Percentiles rank a stretch among this genome's conserved stretches.
phyloP scores from a whole-genome alignment of 768 basidiomycete species.

The Boletellus ananas region DNA sequence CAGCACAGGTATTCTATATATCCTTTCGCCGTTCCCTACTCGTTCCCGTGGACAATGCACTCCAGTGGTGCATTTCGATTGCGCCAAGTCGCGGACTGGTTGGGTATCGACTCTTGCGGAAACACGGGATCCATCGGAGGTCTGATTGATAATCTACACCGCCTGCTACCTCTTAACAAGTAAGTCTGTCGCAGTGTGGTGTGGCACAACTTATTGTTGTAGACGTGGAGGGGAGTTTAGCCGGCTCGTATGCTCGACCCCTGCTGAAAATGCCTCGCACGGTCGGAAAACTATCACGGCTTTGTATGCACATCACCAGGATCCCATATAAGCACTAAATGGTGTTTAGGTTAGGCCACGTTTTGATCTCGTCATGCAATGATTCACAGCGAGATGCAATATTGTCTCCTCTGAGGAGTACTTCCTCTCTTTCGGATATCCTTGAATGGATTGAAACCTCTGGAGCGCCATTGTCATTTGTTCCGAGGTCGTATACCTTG shows the following conservation, averaged over 20 bases:
- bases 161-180: conserved; percentile 35
- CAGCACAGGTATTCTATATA: conserved; percentile 56
- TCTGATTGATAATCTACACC: conserved; percentile 34
- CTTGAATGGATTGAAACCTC: conserved; percentile 43
- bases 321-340: conserved; percentile 4
- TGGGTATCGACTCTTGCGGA: conserved; percentile 36
- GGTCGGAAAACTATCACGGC: conserved; percentile 33
- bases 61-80: conserved; percentile 51
- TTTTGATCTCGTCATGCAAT: conserved; percentile 45
- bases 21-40: conserved; percentile 54
- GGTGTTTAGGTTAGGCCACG: conserved; percentile 51
- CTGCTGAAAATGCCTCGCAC: neutral
- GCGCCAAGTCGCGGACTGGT: conserved; percentile 61
- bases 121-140: conserved; percentile 36
- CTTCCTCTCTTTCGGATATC: conserved; percentile 38
- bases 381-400: conserved; percentile 36
- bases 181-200: conserved; percentile 20
- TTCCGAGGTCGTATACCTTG: conserved; percentile 43
- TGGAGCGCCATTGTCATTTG: conserved; percentile 38
- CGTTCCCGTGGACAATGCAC: conserved; percentile 46
- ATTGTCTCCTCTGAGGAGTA: conserved; percentile 45
- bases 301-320: conserved; percentile 30
- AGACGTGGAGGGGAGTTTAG: conserved; percentile 17
- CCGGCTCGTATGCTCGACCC: conserved; percentile 8
- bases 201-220: conserved; percentile 8